Conservation (phyloP, 352 stramenopile species). For the Pythium plurisporium region DNA sequence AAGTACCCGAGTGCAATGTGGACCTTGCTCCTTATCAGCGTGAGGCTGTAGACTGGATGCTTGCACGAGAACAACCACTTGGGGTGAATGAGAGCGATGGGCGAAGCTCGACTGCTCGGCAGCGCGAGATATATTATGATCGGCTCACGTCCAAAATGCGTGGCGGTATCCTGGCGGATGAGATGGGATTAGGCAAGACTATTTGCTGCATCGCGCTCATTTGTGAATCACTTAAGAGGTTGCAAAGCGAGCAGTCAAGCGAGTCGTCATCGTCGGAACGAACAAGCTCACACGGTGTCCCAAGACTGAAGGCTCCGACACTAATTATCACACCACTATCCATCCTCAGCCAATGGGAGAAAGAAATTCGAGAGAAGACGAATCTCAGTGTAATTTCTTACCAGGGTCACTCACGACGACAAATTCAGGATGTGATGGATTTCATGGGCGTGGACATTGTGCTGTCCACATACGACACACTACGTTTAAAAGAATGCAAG, state of each 20-base stretch:
- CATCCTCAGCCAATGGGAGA: constrained; percentile 83
- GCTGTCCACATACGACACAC: constrained; percentile 76
- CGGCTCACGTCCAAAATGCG: constrained; percentile 28
- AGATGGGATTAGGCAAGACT: constrained; percentile 90
- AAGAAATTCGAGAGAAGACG: constrained; percentile 73
- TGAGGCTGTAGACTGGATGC: constrained; percentile 89
- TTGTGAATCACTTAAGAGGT: constrained; percentile 52
- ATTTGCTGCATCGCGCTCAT: constrained; percentile 84
- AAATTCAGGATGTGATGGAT: constrained; percentile 54
- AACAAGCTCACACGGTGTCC: constrained; percentile 15
- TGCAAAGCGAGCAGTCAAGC: constrained; percentile 28
- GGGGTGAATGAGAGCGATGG: constrained; percentile 14
- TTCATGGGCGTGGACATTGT: constrained; percentile 81
- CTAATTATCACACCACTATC: constrained; percentile 82
- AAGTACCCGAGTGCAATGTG: constrained; percentile 46
- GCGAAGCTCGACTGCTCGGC: constrained; percentile 10
- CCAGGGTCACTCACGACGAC: constrained; percentile 60
- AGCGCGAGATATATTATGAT: constrained; percentile 28
- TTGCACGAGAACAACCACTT: constrained; percentile 33
- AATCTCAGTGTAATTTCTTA: constrained; percentile 75
- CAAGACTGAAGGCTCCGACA: constrained; percentile 47
- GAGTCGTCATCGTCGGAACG: background rate
- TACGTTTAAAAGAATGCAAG: constrained; percentile 70
- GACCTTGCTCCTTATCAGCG: constrained; percentile 82
- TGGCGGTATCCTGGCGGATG: constrained; percentile 82